These are phyloP conservation scores for Auricularia sp. DNA, from an alignment of 768 basidiomycete species.

Conservation along the genomic window DNA sequence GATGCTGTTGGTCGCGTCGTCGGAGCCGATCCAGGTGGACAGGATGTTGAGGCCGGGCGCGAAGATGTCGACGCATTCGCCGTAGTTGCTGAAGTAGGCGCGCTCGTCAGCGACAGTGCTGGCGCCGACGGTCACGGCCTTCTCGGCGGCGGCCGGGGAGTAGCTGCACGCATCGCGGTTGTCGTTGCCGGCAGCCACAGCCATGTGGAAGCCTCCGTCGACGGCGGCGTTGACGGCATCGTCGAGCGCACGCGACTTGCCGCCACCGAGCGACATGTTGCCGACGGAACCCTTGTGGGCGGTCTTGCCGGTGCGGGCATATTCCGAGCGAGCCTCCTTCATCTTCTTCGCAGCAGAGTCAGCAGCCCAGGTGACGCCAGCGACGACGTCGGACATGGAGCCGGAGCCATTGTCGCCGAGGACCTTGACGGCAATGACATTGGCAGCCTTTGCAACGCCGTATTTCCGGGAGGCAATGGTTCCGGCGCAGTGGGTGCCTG, in stretches of 20 bases:
- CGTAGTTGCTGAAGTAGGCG: constrained; percentile 89
- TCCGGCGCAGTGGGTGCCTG: constrained; percentile 73
- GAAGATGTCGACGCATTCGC: constrained; percentile 85
- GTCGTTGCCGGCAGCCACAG: constrained; percentile 85
- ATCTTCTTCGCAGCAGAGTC: constrained; percentile 41
- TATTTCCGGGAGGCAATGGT: constrained; percentile 91
- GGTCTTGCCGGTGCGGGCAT: constrained; percentile 63
- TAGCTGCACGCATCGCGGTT: constrained; percentile 77
- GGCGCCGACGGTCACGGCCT: constrained; percentile 91
- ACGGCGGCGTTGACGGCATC: constrained; percentile 79
- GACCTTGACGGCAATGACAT: constrained; percentile 85
- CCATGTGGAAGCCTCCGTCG: constrained; percentile 79
- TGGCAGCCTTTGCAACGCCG: constrained; percentile 91
- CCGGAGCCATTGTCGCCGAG: constrained; percentile 92
- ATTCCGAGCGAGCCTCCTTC: constrained; percentile 51
- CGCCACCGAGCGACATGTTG: constrained; percentile 97
- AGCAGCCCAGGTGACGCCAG: constrained; percentile 77
- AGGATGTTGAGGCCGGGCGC: constrained; percentile 85
- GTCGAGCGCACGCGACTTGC: constrained; percentile 80
- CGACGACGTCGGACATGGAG: constrained; percentile 87
- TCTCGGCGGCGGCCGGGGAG: constrained; percentile 83
- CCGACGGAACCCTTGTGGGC: constrained; percentile 89
- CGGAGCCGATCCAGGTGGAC: constrained; percentile 70
- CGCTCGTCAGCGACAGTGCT: constrained; percentile 72
- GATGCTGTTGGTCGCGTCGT: constrained; percentile 55